Base-by-base conservation (phyloP, 2,329 filamentous ascomycete species). In the Ustulina deusta region DNA sequence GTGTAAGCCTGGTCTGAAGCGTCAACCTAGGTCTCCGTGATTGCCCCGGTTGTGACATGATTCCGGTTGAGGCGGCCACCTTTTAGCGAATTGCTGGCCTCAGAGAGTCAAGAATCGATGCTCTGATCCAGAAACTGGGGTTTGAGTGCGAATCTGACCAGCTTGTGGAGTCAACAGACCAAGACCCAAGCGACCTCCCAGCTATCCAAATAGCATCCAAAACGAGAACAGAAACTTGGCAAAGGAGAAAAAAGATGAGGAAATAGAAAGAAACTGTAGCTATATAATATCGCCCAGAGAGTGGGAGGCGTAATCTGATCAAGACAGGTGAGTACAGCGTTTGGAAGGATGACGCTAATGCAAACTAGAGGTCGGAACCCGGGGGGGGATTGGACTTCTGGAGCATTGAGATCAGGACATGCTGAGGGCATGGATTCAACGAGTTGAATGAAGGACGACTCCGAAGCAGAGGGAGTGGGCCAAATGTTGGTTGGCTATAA, bases 1-100 rank as follows among this genome's bases (percentile, higher is more conserved):
- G 75, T 34, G 81, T 76, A 27, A 84, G 80, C 73, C 85, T 86
- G 73, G 83, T 88, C 74, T 87, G 84, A 72, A 88, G 83, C 61
- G 85, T 86, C 69, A 90, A 79, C 74, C 86, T 83, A 2, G 88
- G 88, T 75, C 83, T 83, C 80, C 83, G 86, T 61, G 81, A 76
- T 6, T 79, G 59, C 42, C 63, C 71, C 13, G 73, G 58, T 65
- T 76, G 78, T 42, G 81, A 73, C 82, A 84, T 84, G 61, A 63
- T 73, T 73, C 70, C 70, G 72, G 42, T 57, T 27, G 10, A 22
- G 61, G 65, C 40, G 52, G 44, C 52, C 57, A 42, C 46, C 48
- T 58, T 58, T 52, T 52, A 40, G 22, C 27, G 3, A 40, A 44
- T 32, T 51, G 25, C 13, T 29, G 27, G 25, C 48, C 29, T 63